Base-by-base conservation (phyloP, 768 basidiomycete genomes). In the Leucocoprinus sp. region DNA sequence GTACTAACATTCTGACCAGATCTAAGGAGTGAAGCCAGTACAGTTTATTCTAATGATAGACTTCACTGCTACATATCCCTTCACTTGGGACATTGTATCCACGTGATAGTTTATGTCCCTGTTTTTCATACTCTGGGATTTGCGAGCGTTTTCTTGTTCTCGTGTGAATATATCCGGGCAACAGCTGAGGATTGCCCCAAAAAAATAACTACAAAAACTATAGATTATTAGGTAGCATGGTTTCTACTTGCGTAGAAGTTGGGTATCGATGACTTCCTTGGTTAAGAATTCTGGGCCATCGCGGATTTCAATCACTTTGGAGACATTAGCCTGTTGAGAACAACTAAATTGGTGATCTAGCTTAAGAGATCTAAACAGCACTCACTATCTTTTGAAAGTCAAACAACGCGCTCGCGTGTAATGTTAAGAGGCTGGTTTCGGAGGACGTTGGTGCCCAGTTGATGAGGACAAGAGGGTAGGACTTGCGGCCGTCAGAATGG, bases 241-340 rank as follows among this genome's bases (percentile, higher is more conserved):
- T 15, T 4, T 7, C 26, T 45, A 38, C 44, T 37, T 38, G 21
- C 14, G 34, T 31, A 45, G 60, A 26, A 92, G 64, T 49, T 78
- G 76, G 8, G 75, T 62, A 53, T 93, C 80, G 34, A 96, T 72
- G 7, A 55, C 60, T 27, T 84, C 76, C 56, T 80, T 82, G 17
- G 90, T 93, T 22, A 96, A 68, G 35, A 76, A 73, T 52, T 93
- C 92, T 2, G 82, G 72, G 0, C 88, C 90, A 45, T 95, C 92
- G 21, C 80, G 65, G 24, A 92, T 66, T 53, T 93, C 89, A 44
- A 95, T 74, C 5, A 88, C 78, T 62, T 85, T 88, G 66, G 74
- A 78, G 27, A 87, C 74, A 50, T 84, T 83, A 31, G 78, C 82
- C 87, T 90, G 52, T 4, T 55, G 45, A 31, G 11, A 43, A 36